A percentile compares a stretch with the other conserved stretches of the same genome.
These are phyloP conservation scores for Rhodotorula sp. DNA, from an alignment of 1,284 basidiomycete species.

Conservation along the genomic window DNA sequence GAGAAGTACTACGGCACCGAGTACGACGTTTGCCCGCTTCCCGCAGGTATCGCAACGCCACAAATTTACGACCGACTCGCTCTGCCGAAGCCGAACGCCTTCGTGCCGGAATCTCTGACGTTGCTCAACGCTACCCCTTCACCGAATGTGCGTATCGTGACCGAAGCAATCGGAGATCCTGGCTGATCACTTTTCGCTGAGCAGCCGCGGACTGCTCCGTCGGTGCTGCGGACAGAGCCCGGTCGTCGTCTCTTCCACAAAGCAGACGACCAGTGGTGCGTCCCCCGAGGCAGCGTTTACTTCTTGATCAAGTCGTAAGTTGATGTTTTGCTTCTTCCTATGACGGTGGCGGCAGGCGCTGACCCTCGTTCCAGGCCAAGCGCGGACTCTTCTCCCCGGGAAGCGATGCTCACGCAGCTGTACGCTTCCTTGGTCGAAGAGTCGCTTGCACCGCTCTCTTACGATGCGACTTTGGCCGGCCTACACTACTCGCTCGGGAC, in stretches of 20 bases:
- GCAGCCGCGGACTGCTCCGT: slow-evolving; percentile 69
- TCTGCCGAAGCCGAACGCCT: slow-evolving; percentile 80
- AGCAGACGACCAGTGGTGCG: slow-evolving; percentile 90
- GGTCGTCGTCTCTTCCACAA: slow-evolving; percentile 82
- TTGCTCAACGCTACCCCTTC: slow-evolving; percentile 68
- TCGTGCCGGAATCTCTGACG: slow-evolving; percentile 78
- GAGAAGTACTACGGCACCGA: slow-evolving; percentile 79
- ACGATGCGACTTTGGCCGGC: slow-evolving; percentile 88
- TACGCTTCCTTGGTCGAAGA: slow-evolving; percentile 83
- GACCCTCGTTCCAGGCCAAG: slow-evolving; percentile 40
- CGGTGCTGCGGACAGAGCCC: slow-evolving; percentile 68
- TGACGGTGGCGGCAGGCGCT: neutral
- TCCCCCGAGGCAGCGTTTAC: slow-evolving; percentile 56
- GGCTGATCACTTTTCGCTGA: neutral
- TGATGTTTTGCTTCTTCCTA: neutral
- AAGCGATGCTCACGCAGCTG: slow-evolving; percentile 58
- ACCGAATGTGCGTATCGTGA: slow-evolving; percentile 54
- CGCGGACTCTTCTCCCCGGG: slow-evolving; percentile 47
- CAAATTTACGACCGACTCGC: slow-evolving; percentile 56
- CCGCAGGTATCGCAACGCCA: slow-evolving; percentile 50
- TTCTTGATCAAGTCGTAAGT: slow-evolving; percentile 29
- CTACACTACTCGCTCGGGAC: slow-evolving; percentile 72
- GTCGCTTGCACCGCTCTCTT: slow-evolving; percentile 81
- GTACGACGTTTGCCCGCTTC: slow-evolving; percentile 64
- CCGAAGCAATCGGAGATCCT: fast-evolving